Evolutionary conservation across 169 alveolate species (phyloP), one percentile per base, ranked within the genome.

Genomic region (Sarcocystis neurona): DNA sequence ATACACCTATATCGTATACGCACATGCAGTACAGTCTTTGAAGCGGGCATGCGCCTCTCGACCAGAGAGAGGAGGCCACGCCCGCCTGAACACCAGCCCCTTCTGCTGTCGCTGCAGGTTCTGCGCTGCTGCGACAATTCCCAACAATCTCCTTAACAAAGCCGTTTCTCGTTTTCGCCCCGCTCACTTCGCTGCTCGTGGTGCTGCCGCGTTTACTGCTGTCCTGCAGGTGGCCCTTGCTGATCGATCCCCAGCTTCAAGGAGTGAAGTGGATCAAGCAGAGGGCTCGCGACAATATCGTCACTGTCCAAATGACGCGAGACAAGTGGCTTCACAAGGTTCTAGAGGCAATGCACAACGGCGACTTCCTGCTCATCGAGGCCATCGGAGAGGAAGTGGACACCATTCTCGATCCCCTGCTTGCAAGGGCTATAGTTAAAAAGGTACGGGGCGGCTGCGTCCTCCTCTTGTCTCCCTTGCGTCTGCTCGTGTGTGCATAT

Each of bases 171-270:
- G 3, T 63, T 3, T 63, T n/a, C 44, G 75, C 12, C 75, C 41
- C 12, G 20, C 39, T 12, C 43, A n/a, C 12, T 63, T 20, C 43
- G 4, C 75, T 1, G 44, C 37, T 63, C 34, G 15, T 34, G 27
- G 44, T 10, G 44, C 6, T 63, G 8, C 1, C 75, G 75, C 43
- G 43, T 63, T 48, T 18, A 5, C 12, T 48, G 46, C 32, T 5
- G 39, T 12, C 37, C 15, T 50, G 43, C 77, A 85, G 90, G 34
- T 98, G 98, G 98, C 99, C 99, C 48, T 92, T 98, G 68, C 95
- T 98, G 87, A 97, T 98, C 47, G 99, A 98, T 91, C 99, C 99
- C 8, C 98, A 98, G 94, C 94, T 97, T 92, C 98, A 98, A 92
- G 99, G 99, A 41, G 94, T 96, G 70, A 97, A 96, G 87, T 98